Evolutionary conservation across 2,329 filamentous ascomycete genomes (phyloP), one percentile per base, ranked within the genome.

Genomic region (Hypomyces rosellus): DNA sequence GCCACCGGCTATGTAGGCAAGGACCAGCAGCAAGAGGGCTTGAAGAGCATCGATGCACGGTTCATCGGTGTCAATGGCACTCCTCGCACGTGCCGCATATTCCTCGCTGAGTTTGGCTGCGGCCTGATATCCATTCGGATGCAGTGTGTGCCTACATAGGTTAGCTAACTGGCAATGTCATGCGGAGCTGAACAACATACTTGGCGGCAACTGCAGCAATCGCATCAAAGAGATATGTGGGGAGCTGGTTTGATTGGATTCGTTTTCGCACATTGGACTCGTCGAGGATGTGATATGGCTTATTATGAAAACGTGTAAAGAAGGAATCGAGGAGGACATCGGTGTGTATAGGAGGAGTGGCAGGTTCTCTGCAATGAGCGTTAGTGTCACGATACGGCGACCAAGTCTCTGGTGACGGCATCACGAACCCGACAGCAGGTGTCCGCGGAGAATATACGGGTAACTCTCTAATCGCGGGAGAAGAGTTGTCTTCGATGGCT

Each of bases 241-340:
- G 77, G 4, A 92, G 69, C 59, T 88, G 84, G 45, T 83, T 83
- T 9, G 83, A 68, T 57, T 88, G 84, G 55, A 89, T 70, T 20
- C 84, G 77, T 66, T 91, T 87, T 50, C 89, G 78, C 9, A 87
- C 84, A 0, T 79, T 81, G 0, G 83, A 74, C 66, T 95, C 89
- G 61, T 95, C 88, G 3, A 95, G 73, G 46, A 95, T 84, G 61
- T 88, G 82, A 57, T 86, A 93, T 1, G 89, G 88, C 62, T 90
- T 92, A 46, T 85, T 86, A 64, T 95, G 89, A 37, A 91, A 81
- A 46, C 86, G 80, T 18, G 76, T 71, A 64, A 95, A 95, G 65
- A 91, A 95, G 5, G 84, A 85, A 60, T 95, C 85, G 30, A 95
- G 72, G 25, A 90, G 72, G 1, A 77, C 70, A 60, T 88, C 83